phyloP scores from a whole-genome alignment of 2,329 filamentous ascomycete species.

The Eutypella sp. region DNA sequence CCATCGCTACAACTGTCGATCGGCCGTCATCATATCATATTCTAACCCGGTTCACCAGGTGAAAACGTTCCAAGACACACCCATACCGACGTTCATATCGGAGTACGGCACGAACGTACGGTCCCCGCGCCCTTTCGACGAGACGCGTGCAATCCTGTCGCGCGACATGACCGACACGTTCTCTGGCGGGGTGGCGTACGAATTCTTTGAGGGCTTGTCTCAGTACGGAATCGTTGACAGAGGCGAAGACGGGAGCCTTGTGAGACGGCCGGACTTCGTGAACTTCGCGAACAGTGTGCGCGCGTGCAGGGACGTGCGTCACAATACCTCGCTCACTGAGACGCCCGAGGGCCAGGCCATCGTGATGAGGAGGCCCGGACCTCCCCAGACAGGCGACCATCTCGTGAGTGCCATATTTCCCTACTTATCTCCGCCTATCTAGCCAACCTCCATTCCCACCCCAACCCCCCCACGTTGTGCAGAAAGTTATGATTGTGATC shows the following conservation, averaged over 20 bases:
- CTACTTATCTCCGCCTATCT: too few relatives aligned
- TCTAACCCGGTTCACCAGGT: too few relatives aligned
- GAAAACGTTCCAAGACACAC: conserved; percentile 3
- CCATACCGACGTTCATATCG: conserved; percentile 51
- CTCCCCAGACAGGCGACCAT: too few relatives aligned
- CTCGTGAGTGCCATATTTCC: too few relatives aligned
- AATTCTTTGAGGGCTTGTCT: conserved; percentile 51
- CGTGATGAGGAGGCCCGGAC: too few relatives aligned
- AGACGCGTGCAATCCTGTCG: conserved; percentile 53
- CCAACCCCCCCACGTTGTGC: too few relatives aligned
- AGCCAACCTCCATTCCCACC: too few relatives aligned
- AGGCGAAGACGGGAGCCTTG: not conserved
- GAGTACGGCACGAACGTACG: conserved; percentile 54
- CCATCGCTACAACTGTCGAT: too few relatives aligned
- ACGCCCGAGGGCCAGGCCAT: not conserved
- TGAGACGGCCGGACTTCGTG: conserved; percentile 7
- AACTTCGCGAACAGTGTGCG: conserved; percentile 6
- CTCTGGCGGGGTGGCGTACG: conserved; percentile 57
- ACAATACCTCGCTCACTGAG: not conserved
- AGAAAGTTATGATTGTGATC: too few relatives aligned
- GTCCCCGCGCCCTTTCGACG: conserved; percentile 47
- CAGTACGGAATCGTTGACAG: conserved; percentile 37
- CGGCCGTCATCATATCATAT: too few relatives aligned
- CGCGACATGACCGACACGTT: conserved; percentile 48
- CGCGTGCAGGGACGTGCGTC: not conserved